A percentile compares a stretch with the other conserved stretches of the same genome.
Evolutionary conservation across 73 alveolate species (phyloP).

Genomic region (Urostyla sp.): DNA sequence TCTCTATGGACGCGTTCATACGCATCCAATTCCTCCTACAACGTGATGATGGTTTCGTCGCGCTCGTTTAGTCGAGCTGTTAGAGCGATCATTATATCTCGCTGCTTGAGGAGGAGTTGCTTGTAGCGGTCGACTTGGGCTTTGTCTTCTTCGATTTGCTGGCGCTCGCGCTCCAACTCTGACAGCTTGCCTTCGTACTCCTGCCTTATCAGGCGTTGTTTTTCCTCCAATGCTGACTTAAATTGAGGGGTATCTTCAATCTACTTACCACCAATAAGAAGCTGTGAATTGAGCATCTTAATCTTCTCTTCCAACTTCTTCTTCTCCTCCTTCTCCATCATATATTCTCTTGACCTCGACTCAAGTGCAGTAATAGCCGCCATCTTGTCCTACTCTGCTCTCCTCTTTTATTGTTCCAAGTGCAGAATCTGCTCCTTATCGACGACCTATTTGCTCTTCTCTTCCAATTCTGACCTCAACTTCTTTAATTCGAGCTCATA

Average conservation of each 20-base stretch:
- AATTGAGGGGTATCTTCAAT: conserved; percentile 93
- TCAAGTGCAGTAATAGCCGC: conserved; percentile 94
- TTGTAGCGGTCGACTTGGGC: conserved; percentile 95
- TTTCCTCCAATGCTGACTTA: conserved; percentile 87
- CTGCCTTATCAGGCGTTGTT: conserved; percentile 67
- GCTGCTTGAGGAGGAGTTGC: conserved; percentile 91
- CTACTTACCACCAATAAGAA: conserved; percentile 92
- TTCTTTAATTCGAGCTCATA: conserved; percentile 95
- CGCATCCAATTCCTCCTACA: conserved; percentile 91
- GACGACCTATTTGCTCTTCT: conserved; percentile 78
- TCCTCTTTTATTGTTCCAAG: conserved; percentile 81
- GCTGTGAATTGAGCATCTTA: conserved; percentile 86
- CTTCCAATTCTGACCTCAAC: conserved; percentile 87
- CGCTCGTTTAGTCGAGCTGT: conserved; percentile 97
- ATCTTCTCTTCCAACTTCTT: conserved; percentile 93
- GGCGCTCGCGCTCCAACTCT: conserved; percentile 92
- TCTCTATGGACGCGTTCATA: conserved; percentile 85
- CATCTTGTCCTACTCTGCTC: conserved; percentile 91
- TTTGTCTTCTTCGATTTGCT: conserved; percentile 88
- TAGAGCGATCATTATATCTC: conserved; percentile 98
- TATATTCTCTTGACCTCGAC: conserved; percentile 84
- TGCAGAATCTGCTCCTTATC: conserved; percentile 81
- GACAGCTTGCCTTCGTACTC: conserved; percentile 84
- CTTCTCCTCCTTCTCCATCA: conserved; percentile 91
- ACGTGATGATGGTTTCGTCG: conserved; percentile 92